Evolutionary conservation across 1,139 yeast species (phyloP).

Genomic region (Scheffersomyces lignicola): DNA sequence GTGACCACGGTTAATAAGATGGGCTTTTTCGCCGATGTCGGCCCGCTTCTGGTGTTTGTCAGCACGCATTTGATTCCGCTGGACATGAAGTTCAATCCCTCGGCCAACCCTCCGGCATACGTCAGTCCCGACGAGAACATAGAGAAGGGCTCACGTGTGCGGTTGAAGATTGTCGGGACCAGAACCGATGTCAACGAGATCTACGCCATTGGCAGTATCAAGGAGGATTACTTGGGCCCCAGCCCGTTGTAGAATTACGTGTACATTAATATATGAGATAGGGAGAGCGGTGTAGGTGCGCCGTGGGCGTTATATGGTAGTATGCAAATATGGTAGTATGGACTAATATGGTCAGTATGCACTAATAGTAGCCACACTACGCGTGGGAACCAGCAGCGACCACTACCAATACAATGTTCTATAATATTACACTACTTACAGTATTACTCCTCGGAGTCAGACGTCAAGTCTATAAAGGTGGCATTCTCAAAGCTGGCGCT

Average conservation of each 20-base stretch:
- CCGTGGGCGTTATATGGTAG: too few relatives aligned
- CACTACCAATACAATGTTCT: too few relatives aligned
- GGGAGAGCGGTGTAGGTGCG: too few relatives aligned
- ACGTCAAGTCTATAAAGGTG: slow-evolving; percentile 3
- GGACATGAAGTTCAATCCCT: slow-evolving; percentile 91
- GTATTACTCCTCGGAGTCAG: slow-evolving; percentile 1
- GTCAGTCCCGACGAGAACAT: slow-evolving; percentile 94
- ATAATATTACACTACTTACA: too few relatives aligned
- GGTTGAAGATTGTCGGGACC: slow-evolving; percentile 95
- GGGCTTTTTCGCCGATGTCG: slow-evolving; percentile 98
- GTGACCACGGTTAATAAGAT: slow-evolving; percentile 93
- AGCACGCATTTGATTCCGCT: slow-evolving; percentile 93
- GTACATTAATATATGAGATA: too few relatives aligned
- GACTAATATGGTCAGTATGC: too few relatives aligned
- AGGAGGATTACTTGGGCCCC: slow-evolving; percentile 95
- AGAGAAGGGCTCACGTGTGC: slow-evolving; percentile 88
- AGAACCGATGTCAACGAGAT: slow-evolving; percentile 97
- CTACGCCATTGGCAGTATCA: slow-evolving; percentile 95
- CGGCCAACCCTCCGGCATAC: slow-evolving; percentile 98
- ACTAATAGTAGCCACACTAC: too few relatives aligned
- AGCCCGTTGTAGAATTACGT: slow-evolving; percentile 50
- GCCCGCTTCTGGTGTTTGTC: slow-evolving; percentile 92
- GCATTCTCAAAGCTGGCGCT: slow-evolving; percentile 4
- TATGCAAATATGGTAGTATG: too few relatives aligned
- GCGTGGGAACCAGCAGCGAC: too few relatives aligned